These are phyloP conservation scores for Colletotrichum limetticola DNA, from an alignment of 2,329 filamentous ascomycete genomes.

Conservation along the genomic window DNA sequence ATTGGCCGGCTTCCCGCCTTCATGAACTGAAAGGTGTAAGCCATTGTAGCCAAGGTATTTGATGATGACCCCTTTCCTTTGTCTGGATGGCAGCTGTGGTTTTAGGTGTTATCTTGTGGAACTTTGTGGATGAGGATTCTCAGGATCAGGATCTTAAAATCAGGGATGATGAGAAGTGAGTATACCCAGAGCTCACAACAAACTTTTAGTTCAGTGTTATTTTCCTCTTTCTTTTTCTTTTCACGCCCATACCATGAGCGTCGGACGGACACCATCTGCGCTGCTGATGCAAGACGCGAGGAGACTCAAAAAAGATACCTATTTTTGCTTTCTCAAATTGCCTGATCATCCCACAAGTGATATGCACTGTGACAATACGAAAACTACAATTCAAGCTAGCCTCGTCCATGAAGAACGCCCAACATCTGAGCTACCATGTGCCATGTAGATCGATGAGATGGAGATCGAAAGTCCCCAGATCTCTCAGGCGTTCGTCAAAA, in stretches of 20 bases:
- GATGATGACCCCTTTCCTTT: conserved; percentile 6
- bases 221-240: background rate
- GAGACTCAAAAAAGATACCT: background rate
- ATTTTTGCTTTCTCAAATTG: background rate
- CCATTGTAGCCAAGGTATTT: background rate
- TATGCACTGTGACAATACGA: too few species aligned
- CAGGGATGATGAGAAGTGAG: background rate
- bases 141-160: too few species aligned
- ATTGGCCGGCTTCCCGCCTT: background rate
- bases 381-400: background rate
- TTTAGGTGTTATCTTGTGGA: background rate
- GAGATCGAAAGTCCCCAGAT: background rate
- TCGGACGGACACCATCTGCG: background rate
- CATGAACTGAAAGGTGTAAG: background rate
- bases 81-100: background rate
- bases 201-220: background rate
- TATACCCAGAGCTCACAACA: background rate
- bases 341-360: too few species aligned
- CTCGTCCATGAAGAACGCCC: background rate
- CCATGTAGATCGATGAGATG: background rate
- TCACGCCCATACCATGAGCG: background rate
- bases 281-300: background rate
- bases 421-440: background rate
- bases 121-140: background rate
- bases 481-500: background rate